Conservation (phyloP, 164 flowering plant genomes). For the Chimonanthus praecox region DNA sequence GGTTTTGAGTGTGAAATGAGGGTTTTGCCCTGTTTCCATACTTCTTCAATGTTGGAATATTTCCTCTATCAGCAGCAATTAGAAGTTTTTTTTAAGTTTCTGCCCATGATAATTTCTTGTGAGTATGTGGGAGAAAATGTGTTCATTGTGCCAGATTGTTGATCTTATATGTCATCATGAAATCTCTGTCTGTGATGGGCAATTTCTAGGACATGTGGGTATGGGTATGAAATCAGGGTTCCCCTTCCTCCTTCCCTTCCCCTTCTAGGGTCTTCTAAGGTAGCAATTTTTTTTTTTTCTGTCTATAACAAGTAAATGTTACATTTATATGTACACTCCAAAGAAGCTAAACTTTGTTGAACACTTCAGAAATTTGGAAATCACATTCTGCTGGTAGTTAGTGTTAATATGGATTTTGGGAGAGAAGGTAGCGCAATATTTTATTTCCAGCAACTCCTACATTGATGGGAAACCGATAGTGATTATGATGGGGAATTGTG, state of each 20-base stretch:
- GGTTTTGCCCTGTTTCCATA: neutral
- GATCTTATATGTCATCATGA: neutral
- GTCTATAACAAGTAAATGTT: too few relatives aligned
- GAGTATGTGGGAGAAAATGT: too few relatives aligned
- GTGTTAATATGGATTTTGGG: too few relatives aligned
- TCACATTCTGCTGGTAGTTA: too few relatives aligned
- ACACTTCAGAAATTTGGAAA: too few relatives aligned
- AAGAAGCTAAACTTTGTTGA: too few relatives aligned
- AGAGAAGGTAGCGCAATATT: too few relatives aligned
- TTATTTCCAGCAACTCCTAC: too few relatives aligned
- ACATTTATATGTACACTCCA: too few relatives aligned
- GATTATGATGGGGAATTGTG: too few relatives aligned
- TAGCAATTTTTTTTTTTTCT: too few relatives aligned
- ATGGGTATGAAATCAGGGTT: neutral
- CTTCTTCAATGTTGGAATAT: neutral
- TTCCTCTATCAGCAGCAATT: neutral
- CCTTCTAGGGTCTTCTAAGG: neutral
- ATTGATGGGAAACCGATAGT: too few relatives aligned
- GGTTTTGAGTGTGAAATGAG: constrained; percentile 1
- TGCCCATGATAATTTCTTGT: neutral
- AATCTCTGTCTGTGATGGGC: neutral
- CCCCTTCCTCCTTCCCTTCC: neutral
- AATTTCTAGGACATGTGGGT: neutral
- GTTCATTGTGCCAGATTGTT: neutral
- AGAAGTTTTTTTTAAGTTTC: neutral